Evolutionary conservation across 2,329 filamentous ascomycete genomes (phyloP).

Genomic region (Hymenoscyphus salicellus): DNA sequence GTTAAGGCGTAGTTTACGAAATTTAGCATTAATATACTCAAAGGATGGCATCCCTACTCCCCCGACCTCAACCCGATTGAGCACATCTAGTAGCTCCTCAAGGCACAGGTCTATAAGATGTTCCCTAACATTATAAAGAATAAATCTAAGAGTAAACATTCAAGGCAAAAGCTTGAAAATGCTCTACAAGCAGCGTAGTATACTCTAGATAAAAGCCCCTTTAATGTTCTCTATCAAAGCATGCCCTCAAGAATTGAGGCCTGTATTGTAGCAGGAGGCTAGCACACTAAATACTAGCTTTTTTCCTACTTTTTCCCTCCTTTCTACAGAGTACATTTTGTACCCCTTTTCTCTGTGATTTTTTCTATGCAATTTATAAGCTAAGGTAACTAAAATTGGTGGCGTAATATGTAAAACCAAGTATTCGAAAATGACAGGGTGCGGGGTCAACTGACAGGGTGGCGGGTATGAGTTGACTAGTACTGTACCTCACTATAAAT

Average conservation of each 20-base stretch:
- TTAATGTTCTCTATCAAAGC: neutral
- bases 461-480: too few species aligned
- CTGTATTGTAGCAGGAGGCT: neutral
- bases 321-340: too few species aligned
- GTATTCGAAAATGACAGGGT: too few species aligned
- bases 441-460: too few species aligned
- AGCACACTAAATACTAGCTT: neutral
- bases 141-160: neutral
- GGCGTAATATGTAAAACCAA: too few species aligned
- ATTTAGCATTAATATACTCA: constrained; percentile 18
- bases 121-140: neutral
- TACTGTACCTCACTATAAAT: too few species aligned
- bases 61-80: constrained; percentile 27
- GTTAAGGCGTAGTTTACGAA: neutral
- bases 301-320: too few species aligned
- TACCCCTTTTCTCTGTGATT: too few species aligned
- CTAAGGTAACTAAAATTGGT: too few species aligned
- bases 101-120: neutral
- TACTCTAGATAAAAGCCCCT: neutral
- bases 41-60: constrained; percentile 47
- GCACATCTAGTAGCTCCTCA: constrained; percentile 18
- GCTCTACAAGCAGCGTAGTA: constrained; percentile 3
- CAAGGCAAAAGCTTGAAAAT: neutral
- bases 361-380: too few species aligned
- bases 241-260: neutral